Evolutionary conservation across 305 asterid species (phyloP).

Genomic region (Withania somnifera): DNA sequence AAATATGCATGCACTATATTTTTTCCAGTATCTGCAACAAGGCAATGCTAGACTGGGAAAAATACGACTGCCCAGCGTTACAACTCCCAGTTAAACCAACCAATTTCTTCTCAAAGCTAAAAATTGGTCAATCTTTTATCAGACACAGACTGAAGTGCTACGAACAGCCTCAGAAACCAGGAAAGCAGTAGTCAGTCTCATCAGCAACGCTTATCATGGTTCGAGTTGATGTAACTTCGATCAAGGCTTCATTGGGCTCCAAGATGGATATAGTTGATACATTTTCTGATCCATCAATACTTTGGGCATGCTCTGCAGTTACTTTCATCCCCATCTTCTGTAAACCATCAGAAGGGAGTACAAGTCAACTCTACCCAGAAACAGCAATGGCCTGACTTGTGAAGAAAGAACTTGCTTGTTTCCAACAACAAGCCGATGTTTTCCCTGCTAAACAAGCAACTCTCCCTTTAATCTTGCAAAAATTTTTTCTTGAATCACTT

Average conservation of each 20-base stretch:
- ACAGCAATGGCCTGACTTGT: too few species aligned
- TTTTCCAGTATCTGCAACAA: too few species aligned
- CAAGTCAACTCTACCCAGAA: constrained; percentile 33
- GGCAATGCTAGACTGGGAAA: too few species aligned
- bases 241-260: constrained; percentile 30
- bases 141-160: constrained; percentile 24
- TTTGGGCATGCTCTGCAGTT: constrained; percentile 18
- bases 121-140: background rate
- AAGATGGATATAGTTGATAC: constrained; percentile 18
- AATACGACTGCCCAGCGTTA: too few species aligned
- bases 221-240: constrained; percentile 27
- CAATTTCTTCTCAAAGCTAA: background rate
- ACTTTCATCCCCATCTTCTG: constrained; percentile 28
- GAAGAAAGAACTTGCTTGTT: constrained; percentile 15
- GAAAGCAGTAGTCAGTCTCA: constrained; percentile 27
- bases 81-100: too few species aligned
- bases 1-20: too few species aligned
- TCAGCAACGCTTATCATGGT: constrained; percentile 30
- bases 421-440: constrained; percentile 24
- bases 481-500: constrained; percentile 22
- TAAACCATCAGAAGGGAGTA: constrained; percentile 22
- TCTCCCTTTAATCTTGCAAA: constrained; percentile 51
- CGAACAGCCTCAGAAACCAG: constrained; percentile 33
- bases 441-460: constrained; percentile 44
- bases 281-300: constrained; percentile 17